Base-by-base conservation (phyloP, 768 basidiomycete genomes). In the Tylopilus plumbeoviolaceoides region DNA sequence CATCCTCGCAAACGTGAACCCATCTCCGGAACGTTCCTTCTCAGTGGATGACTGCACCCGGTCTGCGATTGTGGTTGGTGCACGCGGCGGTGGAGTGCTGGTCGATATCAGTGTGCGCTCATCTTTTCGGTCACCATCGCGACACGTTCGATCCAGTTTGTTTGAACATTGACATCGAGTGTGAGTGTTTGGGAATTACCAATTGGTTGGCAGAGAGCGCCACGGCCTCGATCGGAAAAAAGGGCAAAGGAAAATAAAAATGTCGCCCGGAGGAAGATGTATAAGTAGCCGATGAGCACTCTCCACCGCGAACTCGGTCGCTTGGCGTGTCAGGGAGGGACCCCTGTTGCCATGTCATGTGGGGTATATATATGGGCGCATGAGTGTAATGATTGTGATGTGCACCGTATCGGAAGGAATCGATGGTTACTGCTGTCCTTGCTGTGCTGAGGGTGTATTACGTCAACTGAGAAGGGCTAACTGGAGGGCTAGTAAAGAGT, bases 121-220 rank as follows among this genome's bases (percentile, higher is more conserved):
- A 33, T 33, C 33, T 12, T 33, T 33, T 33, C 33, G 7, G 50
- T 57, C 54, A 43, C 54, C 44, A 51, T 58, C 54, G 50, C 50
- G 46, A 52, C 50, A 21, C 18, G 4, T 11, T 38, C 38, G 20
- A 21, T 9, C n/a, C 2, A 15, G 7, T 20, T 9, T 4, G n/a
- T 8, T 10, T n/a, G 17, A 17, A 7, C 9, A 4, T 35, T 35
- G 35, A 36, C 35, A 17, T 17, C 5, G 35, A 36, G 35, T 12
- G 33, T 8, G 40, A 45, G 39, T 20, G 54, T 57, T 47, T 21
- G 1, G 18, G 20, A 58, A 58, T 58, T 51, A 7, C 46, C 51
- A 59, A 59, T 58, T 43, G 15, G 12, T 17, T 18, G 45, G n/a
- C 25, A 38, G 30, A 30, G 25, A 30, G 25, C 33, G 47, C 33